Evolutionary conservation across 2,329 filamentous ascomycete species (phyloP), one percentile per base, ranked within the genome.

Genomic region (Chaetomium sp.): DNA sequence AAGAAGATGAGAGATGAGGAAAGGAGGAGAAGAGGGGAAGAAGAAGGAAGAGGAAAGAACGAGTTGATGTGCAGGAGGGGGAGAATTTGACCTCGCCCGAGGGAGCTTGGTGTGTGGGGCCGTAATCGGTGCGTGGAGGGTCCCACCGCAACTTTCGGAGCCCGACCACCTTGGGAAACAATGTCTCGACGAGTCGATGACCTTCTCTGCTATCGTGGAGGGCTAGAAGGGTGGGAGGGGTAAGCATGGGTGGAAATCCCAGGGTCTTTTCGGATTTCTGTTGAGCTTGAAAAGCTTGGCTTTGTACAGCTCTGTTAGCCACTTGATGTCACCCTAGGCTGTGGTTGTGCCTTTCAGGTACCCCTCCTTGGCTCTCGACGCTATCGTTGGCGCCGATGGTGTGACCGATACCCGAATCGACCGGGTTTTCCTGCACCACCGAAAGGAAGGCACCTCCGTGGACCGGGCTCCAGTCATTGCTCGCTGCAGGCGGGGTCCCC

Each of bases 101-200:
- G 53, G 31, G n/a, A 47, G 53, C 31, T 58, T 62, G 53, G 58
- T 57, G 23, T 45, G 55, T 54, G 63, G 63, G 64, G 62, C 68
- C 68, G 68, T 25, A 53, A 69, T 69, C 67, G 69, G 67, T n/a
- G n/a, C n/a, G n/a, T 68, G 63, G 67, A 65, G 65, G 65, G 51
- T 42, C 33, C 50, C 56, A 63, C 61, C 56, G 55, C 61, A 66
- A 58, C 57, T 66, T 64, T 67, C 67, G 64, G 67, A 67, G 67
- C 62, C 67, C 65, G 65, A 69, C 64, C 64, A 47, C 53, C 47
- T 55, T 58, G 50, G 53, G 60, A 63, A 49, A 47, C 53, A 47
- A 53, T 31, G 10, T 23, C 60, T 62, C 50, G 25, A 49, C 27
- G 45, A 10, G 21, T 27, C 55, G 21, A 27, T 42, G 19, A 16